Evolutionary conservation across 352 stramenopile genomes (phyloP).

Genomic region (Globisporangium echinulatum): DNA sequence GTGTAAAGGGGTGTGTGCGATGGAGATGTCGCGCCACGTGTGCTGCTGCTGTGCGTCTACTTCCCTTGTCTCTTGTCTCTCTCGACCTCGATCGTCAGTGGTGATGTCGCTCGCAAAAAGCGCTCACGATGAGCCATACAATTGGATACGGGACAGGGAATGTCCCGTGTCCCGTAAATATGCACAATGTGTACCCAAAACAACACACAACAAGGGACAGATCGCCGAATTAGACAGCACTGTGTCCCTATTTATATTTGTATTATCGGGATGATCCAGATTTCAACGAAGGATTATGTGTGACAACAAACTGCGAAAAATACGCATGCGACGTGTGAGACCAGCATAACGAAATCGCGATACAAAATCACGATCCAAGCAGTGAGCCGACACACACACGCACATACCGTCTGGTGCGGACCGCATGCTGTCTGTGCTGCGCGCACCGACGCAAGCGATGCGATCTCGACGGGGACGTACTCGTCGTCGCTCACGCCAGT

Average conservation of each 20-base stretch:
- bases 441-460: slow-evolving; percentile 49
- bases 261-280: too few species aligned
- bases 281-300: slow-evolving; percentile 2
- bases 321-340: neutral
- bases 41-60: neutral
- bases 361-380: too few species aligned
- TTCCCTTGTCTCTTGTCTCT: neutral
- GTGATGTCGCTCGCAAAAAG: neutral
- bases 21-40: too few species aligned
- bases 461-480: slow-evolving; percentile 34
- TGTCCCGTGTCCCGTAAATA: too few species aligned
- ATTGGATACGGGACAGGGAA: too few species aligned
- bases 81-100: neutral
- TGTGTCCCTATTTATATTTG: too few species aligned
- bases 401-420: slow-evolving; percentile 49
- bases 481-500: slow-evolving; percentile 57
- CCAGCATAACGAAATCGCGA: neutral
- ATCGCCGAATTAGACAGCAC: too few species aligned
- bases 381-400: too few species aligned
- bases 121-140: neutral
- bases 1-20: neutral
- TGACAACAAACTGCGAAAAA: neutral
- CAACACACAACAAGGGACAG: too few species aligned
- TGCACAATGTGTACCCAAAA: too few species aligned
- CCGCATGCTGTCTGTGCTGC: slow-evolving; percentile 49